Percentiles rank a stretch among this genome's conserved stretches.
Conservation (phyloP, 1,284 basidiomycete species). For the Moesziomyces antarcticus region DNA sequence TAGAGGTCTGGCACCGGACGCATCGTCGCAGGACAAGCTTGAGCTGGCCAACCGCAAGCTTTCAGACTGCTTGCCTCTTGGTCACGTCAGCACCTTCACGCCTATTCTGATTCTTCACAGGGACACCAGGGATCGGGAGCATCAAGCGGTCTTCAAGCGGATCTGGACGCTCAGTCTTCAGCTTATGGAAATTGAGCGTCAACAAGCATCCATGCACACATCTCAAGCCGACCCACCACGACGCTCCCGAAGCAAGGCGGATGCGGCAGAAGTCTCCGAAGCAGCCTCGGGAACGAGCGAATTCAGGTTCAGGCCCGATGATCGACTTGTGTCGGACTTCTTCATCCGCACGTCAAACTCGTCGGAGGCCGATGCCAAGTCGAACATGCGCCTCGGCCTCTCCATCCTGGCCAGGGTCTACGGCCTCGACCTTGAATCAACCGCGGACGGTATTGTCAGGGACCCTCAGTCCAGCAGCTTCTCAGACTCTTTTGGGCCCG, state of each 20-base stretch:
- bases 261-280: neutral
- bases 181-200: constrained; percentile 23
- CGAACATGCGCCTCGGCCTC: constrained; percentile 5
- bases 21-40: constrained; percentile 39
- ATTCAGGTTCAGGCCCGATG: constrained; percentile 31
- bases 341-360: constrained; percentile 1
- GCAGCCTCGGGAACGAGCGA: neutral
- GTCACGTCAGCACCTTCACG: constrained; percentile 20
- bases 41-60: constrained; percentile 28
- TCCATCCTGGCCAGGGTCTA: constrained; percentile 17
- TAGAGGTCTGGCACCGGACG: constrained; percentile 11
- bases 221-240: neutral
- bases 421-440: constrained; percentile 25
- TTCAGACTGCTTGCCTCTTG: constrained; percentile 21
- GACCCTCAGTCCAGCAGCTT: constrained; percentile 5
- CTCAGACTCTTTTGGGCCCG: neutral
- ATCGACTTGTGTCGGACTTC: constrained; percentile 11
- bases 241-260: neutral
- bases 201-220: neutral
- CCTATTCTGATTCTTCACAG: neutral
- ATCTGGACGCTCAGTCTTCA: constrained; percentile 14
- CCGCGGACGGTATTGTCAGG: constrained; percentile 27
- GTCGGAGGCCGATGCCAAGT: neutral
- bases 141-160: constrained; percentile 4
- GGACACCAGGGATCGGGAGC: constrained; percentile 1